These are phyloP conservation scores for Cryomyces minteri DNA, from an alignment of 495 filamentous ascomycete species.

Conservation along the genomic window DNA sequence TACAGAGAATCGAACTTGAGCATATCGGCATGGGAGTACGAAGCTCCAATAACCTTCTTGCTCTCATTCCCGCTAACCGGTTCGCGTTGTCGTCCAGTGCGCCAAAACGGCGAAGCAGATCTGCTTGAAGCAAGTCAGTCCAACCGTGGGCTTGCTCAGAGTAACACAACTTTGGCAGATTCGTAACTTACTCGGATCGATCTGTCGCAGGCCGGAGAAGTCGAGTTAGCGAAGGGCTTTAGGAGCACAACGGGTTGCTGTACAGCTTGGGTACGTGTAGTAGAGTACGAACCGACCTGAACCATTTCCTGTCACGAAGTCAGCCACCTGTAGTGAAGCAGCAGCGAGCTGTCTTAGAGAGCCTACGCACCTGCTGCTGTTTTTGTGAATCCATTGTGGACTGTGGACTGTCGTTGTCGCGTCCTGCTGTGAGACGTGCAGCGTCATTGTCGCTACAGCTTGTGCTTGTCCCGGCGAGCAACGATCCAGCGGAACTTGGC, in stretches of 20 bases:
- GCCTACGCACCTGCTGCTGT: slow-evolving; percentile 3
- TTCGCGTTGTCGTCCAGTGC: slow-evolving; percentile 13
- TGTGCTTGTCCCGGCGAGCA: no score
- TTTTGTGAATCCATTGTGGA: slow-evolving; percentile 20
- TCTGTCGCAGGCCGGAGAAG: background rate
- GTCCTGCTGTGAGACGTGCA: background rate
- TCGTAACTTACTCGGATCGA: background rate
- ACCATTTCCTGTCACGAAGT: slow-evolving; percentile 73
- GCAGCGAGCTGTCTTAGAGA: no score
- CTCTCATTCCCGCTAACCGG: slow-evolving; percentile 36
- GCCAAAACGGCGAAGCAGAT: slow-evolving; percentile 82
- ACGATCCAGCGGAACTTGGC: no score
- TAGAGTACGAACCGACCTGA: slow-evolving; percentile 75
- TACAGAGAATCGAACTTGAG: slow-evolving; percentile 69
- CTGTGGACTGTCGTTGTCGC: background rate
- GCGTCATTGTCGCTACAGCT: no score
- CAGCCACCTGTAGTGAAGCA: no score
- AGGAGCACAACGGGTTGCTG: background rate
- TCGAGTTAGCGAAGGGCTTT: background rate
- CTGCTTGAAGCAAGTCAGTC: slow-evolving; percentile 21
- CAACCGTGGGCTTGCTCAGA: background rate
- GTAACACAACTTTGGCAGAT: background rate
- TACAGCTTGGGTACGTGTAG: background rate
- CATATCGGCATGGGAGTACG: slow-evolving; percentile 92
- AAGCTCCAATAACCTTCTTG: slow-evolving; percentile 75